Evolutionary conservation across 306 rosid genomes (phyloP), one percentile per base, ranked within the genome.

Genomic region (Prunus dulcis): DNA sequence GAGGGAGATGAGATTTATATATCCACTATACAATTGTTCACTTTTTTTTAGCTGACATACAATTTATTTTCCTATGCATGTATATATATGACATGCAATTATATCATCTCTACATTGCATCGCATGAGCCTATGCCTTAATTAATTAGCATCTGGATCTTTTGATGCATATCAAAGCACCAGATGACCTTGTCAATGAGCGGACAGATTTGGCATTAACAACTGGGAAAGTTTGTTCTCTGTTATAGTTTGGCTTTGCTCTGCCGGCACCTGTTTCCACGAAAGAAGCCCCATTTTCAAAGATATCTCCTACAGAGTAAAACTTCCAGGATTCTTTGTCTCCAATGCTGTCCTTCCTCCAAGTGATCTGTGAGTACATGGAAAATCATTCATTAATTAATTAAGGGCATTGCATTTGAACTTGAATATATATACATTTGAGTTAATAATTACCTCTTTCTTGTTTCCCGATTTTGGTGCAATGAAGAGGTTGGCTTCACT

Each of bases 261-360:
- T 62, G 0, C 80, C 75, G 14, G 14, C 10, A 11, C 84, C 77
- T 6, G 78, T 64, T 38, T 79, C 67, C 3, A 53, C 25, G 22
- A 85, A 85, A 2, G 80, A 75, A 67, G 88, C 88, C 28, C 88
- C 86, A 45, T 85, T 85, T 50, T 82, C 88, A 10, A 85, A 79
- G 4, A 46, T 80, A 77, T 85, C 86, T 57, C 82, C 67, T 34
- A 78, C 73, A 0, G 84, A 85, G 69, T 65, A 80, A 60, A 85
- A 82, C 4, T 51, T 78, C 81, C 88, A 78, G 12, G n/a, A 64
- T 28, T 2, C 9, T 12, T 67, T 41, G 10, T 47, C 2, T 13
- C 25, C 23, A 18, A 14, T 10, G 22, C 2, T 62, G n/a, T 75
- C 79, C 20, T 73, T 75, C 30, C 20, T 45, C 79, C 72, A 50